phyloP scores from a whole-genome alignment of 768 basidiomycete genomes.

The Tulasnella sp. region DNA sequence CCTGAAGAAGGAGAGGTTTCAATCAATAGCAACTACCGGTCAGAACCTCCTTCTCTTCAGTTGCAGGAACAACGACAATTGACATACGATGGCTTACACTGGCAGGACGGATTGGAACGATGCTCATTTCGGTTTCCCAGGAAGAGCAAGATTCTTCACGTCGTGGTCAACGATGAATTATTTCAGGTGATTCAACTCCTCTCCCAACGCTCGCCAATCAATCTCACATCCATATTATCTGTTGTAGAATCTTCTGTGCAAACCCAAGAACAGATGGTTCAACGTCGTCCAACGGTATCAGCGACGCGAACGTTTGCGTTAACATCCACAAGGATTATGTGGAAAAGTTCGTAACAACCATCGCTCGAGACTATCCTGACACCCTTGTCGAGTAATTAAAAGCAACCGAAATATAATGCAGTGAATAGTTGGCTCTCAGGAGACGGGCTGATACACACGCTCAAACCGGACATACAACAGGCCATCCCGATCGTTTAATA shows the following conservation, averaged over 20 bases:
- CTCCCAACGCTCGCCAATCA: neutral
- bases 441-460: too few species aligned
- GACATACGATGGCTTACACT: neutral
- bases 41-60: neutral
- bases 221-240: neutral
- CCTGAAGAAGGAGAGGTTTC: constrained; percentile 15
- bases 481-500: neutral
- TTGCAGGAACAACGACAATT: neutral
- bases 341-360: too few species aligned
- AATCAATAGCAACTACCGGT: constrained; percentile 30
- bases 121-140: constrained; percentile 31
- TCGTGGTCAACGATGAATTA: constrained; percentile 25
- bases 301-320: too few species aligned
- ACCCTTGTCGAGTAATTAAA: too few species aligned
- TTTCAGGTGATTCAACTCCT: constrained; percentile 15
- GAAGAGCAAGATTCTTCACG: constrained; percentile 25
- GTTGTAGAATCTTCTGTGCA: constrained; percentile 13
- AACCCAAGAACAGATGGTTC: too few species aligned
- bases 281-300: too few species aligned
- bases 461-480: too few species aligned
- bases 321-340: too few species aligned
- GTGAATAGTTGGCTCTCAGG: too few species aligned
- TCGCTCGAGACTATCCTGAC: too few species aligned
- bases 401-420: too few species aligned
- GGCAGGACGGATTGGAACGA: constrained; percentile 30